Evolutionary conservation across 2,329 filamentous ascomycete genomes (phyloP).

Genomic region (Thielaviopsis cerberus): DNA sequence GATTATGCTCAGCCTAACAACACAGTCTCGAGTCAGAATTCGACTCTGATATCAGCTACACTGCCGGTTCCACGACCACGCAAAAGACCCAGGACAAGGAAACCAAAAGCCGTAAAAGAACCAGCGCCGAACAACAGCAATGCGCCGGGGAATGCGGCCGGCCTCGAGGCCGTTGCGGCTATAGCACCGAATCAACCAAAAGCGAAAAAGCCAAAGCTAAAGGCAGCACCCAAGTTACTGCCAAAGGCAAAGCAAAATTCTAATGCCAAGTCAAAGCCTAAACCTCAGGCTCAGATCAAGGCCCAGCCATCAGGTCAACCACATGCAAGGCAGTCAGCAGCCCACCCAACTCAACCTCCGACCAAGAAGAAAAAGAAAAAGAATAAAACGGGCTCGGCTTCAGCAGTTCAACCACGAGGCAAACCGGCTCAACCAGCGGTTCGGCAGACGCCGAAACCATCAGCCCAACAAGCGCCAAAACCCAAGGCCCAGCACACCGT

Average conservation of each 20-base stretch:
- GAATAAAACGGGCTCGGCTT: not conserved
- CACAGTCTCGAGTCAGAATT: too few species aligned
- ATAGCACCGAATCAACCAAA: not conserved
- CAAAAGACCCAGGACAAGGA: too few species aligned
- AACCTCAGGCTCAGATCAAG: not conserved
- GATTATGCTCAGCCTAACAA: too few species aligned
- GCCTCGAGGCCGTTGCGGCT: too few species aligned
- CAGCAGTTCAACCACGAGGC: not conserved
- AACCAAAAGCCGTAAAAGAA: too few species aligned
- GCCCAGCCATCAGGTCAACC: not conserved
- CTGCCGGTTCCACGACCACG: too few species aligned
- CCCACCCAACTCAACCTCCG: not conserved
- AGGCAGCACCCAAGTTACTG: too few species aligned
- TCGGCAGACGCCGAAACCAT: not conserved
- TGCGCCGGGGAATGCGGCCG: too few species aligned
- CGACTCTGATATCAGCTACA: too few species aligned
- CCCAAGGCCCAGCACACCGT: too few species aligned
- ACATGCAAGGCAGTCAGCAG: not conserved
- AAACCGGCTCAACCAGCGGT: not conserved
- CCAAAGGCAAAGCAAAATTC: not conserved
- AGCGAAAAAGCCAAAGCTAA: not conserved
- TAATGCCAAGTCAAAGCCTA: not conserved
- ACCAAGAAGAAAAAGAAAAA: not conserved
- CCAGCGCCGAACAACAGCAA: too few species aligned
- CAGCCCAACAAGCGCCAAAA: not conserved